phyloP scores from a whole-genome alignment of 305 asterid species.

The Solanum hybrid region DNA sequence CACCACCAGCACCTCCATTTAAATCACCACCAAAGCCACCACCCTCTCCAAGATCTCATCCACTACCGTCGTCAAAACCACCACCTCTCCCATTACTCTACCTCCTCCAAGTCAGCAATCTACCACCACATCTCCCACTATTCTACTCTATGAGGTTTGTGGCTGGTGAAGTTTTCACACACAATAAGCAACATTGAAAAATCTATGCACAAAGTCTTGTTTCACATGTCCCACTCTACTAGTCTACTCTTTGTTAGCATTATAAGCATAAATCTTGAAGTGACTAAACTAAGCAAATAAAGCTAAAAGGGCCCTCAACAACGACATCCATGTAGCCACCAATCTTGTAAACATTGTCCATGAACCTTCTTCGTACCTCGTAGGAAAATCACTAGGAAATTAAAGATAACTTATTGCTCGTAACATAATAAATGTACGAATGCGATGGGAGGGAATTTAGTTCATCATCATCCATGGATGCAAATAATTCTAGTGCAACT shows the following conservation, averaged over 20 bases:
- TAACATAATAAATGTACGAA: slow-evolving; percentile 1
- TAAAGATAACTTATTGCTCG: not conserved
- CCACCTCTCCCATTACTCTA: not conserved
- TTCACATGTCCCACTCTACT: slow-evolving; percentile 27
- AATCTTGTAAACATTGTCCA: slow-evolving; percentile 20
- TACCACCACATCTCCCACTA: not conserved
- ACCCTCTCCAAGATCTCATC: not conserved
- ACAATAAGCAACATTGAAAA: slow-evolving; percentile 8
- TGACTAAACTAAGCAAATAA: slow-evolving; percentile 17
- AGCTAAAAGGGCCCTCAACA: slow-evolving; percentile 26
- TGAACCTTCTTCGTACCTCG: slow-evolving; percentile 46
- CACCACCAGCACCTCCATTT: not conserved
- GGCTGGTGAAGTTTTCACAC: not conserved
- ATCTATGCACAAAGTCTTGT: slow-evolving; percentile 64
- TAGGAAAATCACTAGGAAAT: slow-evolving; percentile 46
- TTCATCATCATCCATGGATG: slow-evolving; percentile 34
- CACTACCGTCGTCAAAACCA: not conserved
- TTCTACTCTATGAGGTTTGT: not conserved
- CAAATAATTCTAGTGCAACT: slow-evolving; percentile 9
- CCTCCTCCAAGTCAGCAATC: not conserved
- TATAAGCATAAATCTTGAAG: not conserved
- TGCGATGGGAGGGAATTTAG: not conserved
- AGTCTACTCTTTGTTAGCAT: not conserved
- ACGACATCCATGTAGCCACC: slow-evolving; percentile 40
- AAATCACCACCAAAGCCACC: not conserved